Evolutionary conservation across 2,329 filamentous ascomycete genomes (phyloP), one percentile per base, ranked within the genome.

Genomic region (Cladophialophora carrionii): DNA sequence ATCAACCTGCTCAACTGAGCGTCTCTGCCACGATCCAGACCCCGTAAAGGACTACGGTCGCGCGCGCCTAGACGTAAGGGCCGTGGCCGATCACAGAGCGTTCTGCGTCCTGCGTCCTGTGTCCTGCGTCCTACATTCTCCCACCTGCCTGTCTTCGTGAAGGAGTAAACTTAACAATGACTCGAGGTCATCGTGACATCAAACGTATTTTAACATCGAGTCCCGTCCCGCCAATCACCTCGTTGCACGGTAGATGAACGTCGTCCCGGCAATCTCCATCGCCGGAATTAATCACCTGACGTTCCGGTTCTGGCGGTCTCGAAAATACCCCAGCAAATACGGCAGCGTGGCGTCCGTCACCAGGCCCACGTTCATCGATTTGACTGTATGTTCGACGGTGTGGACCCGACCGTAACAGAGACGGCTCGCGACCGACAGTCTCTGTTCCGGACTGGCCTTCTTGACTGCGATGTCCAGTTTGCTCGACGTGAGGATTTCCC

Each of bases 301-400:
- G 6, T 43, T 43, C n/a, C 37, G 37, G n/a, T 17, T 17, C 37
- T 43, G 37, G 37, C 37, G 37, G 14, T 43, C 37, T 43, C 46
- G 17, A 41, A 37, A 58, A 49, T 58, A 48, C 1, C 5, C 7
- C 3, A 22, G 24, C 56, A 58, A 29, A 17, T 58, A 58, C 6
- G 56, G 24, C 9, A 34, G 29, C 31, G 24, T 12, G n/a, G 29
- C 43, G 20, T 58, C 32, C 5, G 41, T 49, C 14, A 58, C 56
- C 56, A 5, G 34, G 2, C 79, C 79, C 4, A 81, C 66, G 0
- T 77, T 72, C n/a, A 76, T 74, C 1, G 79, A 77, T 61, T 78
- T 79, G 31, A 78, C 70, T 49, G 80, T 79, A 61, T 79, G 76
- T 61, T 81, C 76, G 5, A 80, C 75, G 0, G 77, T 77, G 65